Conservation (phyloP, 2,329 filamentous ascomycete genomes). For the Aspergillus novoparasiticus region DNA sequence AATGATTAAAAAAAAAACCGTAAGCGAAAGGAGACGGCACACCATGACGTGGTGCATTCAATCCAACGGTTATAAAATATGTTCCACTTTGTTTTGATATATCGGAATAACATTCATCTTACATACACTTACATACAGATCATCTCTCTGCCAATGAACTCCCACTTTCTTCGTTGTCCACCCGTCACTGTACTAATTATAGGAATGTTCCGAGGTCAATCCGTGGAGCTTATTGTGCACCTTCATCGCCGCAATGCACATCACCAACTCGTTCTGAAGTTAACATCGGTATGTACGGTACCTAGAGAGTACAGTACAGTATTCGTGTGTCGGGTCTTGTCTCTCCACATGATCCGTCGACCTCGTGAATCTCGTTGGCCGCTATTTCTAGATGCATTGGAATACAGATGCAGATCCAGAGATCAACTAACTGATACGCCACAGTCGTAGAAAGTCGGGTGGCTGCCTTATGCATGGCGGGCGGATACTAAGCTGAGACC, state of each 20-base stretch:
- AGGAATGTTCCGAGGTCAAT: neutral
- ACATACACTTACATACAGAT: neutral
- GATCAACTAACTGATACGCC: neutral
- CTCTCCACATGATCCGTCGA: neutral
- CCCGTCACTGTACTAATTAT: neutral
- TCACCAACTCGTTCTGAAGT: neutral
- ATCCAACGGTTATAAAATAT: neutral
- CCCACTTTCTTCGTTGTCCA: neutral
- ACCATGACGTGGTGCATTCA: neutral
- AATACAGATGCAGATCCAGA: neutral
- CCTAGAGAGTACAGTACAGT: neutral
- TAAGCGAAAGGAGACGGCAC: neutral
- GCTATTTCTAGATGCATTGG: conserved; percentile 1
- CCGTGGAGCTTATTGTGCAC: neutral
- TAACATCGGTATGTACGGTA: neutral
- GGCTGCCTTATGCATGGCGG: neutral
- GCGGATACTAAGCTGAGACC: neutral
- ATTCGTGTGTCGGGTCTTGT: neutral
- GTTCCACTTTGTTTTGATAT: neutral
- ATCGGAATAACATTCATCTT: neutral
- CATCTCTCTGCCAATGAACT: neutral
- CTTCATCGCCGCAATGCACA: conserved; percentile 19
- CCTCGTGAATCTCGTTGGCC: neutral
- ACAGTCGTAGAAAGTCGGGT: neutral
- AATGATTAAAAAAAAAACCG: neutral